Conservation (phyloP, 2,329 filamentous ascomycete genomes). For the Colletotrichum sansevieriae region DNA sequence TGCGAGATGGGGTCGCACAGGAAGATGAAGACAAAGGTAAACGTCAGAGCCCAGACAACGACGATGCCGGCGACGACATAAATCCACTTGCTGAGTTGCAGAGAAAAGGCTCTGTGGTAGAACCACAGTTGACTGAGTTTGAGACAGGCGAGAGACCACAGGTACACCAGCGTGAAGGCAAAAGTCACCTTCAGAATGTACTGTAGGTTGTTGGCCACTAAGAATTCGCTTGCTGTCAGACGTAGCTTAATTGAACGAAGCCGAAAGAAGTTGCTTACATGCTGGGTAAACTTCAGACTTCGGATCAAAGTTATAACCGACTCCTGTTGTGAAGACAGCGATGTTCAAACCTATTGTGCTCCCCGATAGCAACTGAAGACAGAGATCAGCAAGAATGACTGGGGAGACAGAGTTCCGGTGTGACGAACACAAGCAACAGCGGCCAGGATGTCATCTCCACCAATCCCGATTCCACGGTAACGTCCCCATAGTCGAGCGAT, state of each 20-base stretch:
- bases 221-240: neutral
- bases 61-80: conserved; percentile 36
- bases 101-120: conserved; percentile 42
- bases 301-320: conserved; percentile 42
- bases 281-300: conserved; percentile 37
- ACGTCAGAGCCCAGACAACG: conserved; percentile 41
- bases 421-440: conserved; percentile 37
- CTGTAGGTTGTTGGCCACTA: conserved; percentile 40
- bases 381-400: neutral
- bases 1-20: conserved; percentile 44
- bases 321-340: conserved; percentile 40
- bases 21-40: conserved; percentile 44
- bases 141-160: conserved; percentile 43
- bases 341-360: conserved; percentile 38
- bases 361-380: conserved; percentile 32
- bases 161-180: conserved; percentile 43
- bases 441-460: conserved; percentile 40
- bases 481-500: conserved; percentile 36
- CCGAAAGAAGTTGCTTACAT: conserved; percentile 18
- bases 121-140: conserved; percentile 44
- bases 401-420: neutral
- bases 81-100: conserved; percentile 40
- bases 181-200: conserved; percentile 42
- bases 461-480: conserved; percentile 34
- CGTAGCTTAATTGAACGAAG: too few relatives aligned